Evolutionary conservation across 176 grass and related monocot species (phyloP), one percentile per base, ranked within the genome.

Genomic region (Cocos nucifera): DNA sequence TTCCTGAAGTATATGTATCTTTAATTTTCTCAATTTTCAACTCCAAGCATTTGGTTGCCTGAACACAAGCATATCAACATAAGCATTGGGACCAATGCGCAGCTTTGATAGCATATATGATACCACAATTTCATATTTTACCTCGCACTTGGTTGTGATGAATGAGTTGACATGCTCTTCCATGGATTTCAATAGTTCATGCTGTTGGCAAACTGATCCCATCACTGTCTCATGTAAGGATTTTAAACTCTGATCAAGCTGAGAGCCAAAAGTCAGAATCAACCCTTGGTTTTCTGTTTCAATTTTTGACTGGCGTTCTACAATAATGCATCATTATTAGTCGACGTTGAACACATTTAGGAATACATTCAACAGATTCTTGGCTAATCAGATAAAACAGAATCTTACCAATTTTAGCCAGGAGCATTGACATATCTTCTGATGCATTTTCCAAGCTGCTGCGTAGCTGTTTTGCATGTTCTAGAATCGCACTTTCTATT

Each of bases 111-210:
- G 8, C 12, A 44, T 12, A 39, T 39, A 44, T 12, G 35, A 44
- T 44, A 12, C 35, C 35, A 44, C 2, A 12, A 44, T 44, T 12
- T 44, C 10, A 44, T 44, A 9, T 74, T 30, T 32, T 75, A 89
- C 85, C 85, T 78, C 69, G 75, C 23, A 76, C 80, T 86, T 95
- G 35, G 74, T 73, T 56, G 53, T 65, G 72, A 95, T 79, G 20
- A 82, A 95, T 65, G 67, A 73, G n/a, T 65, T 80, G 27, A 60
- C 83, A 17, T 83, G 73, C 71, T 80, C 82, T 62, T 75, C 81
- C 61, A 80, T 86, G 25, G 70, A 86, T 76, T 74, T 80, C 65
- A 95, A 62, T 39, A 72, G 54, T 44, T 78, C 77, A 28, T 8
- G 73, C 6, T 95, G 82, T 69, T 86, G 73, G 54, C 68, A 80